Evolutionary conservation across 345 rosid species (phyloP).

Genomic region (Syzygium aromaticum): DNA sequence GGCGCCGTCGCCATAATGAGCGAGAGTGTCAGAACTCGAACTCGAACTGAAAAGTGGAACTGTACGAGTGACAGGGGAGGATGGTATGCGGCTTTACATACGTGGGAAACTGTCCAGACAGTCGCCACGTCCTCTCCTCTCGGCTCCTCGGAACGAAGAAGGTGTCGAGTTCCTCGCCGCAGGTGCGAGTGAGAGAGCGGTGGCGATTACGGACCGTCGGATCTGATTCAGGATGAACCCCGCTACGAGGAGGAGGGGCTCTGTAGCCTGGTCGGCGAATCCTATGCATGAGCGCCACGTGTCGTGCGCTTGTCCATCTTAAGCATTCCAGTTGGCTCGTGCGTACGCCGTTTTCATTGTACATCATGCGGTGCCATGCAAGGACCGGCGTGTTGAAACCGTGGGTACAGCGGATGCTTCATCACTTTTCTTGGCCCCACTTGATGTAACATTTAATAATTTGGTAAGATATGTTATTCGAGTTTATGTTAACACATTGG

Average conservation of each 20-base stretch:
- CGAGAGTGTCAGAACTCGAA: not conserved
- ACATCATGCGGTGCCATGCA: not conserved
- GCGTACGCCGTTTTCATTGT: not conserved
- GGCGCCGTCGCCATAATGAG: not conserved
- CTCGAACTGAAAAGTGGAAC: not conserved
- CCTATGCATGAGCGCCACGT: not conserved
- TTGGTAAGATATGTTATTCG: not conserved
- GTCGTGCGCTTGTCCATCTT: not conserved
- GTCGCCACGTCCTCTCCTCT: not conserved
- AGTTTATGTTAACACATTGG: not conserved
- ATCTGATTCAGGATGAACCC: not conserved
- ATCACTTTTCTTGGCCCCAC: not conserved
- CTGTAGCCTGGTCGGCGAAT: not conserved
- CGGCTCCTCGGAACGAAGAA: not conserved
- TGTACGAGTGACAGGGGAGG: not conserved
- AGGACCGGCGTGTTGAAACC: not conserved
- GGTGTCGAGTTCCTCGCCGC: not conserved
- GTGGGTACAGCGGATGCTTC: not conserved
- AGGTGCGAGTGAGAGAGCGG: not conserved
- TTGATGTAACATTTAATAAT: not conserved
- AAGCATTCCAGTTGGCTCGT: not conserved
- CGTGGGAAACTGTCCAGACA: not conserved
- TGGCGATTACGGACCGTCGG: not conserved
- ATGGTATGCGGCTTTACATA: not conserved
- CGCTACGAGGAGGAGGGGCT: not conserved